These are phyloP conservation scores for Albatrellus ellisii DNA, from an alignment of 768 basidiomycete species.

Conservation along the genomic window DNA sequence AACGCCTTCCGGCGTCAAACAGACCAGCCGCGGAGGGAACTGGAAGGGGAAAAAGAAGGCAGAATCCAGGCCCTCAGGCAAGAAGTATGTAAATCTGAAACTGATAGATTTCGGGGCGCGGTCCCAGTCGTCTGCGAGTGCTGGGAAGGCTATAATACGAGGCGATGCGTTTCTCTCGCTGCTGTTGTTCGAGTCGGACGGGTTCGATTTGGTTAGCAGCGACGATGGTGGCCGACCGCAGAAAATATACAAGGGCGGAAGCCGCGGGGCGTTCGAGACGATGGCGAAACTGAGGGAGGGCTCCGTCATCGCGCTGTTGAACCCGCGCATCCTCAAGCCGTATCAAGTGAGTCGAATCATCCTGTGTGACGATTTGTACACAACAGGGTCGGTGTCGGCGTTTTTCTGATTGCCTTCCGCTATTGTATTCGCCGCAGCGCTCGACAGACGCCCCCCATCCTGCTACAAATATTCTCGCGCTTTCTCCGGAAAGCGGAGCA, in stretches of 20 bases:
- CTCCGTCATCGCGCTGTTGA: constrained; percentile 80
- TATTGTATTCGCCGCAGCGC: constrained; percentile 20
- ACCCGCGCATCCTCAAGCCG: constrained; percentile 78
- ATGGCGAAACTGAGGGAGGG: constrained; percentile 81
- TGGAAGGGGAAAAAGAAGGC: constrained; percentile 9
- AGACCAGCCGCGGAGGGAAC: too few relatives aligned
- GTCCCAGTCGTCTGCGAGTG: constrained; percentile 35
- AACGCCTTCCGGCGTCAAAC: background rate
- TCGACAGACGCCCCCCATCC: constrained; percentile 55
- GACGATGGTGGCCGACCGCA: constrained; percentile 38
- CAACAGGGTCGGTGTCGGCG: background rate
- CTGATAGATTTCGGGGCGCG: constrained; percentile 70
- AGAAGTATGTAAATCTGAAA: constrained; percentile 80
- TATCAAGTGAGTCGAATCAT: constrained; percentile 58
- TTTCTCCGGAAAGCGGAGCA: constrained; percentile 73
- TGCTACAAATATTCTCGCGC: constrained; percentile 66
- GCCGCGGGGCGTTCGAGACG: constrained; percentile 83
- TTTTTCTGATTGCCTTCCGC: background rate
- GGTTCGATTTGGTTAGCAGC: constrained; percentile 39
- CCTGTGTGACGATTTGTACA: too few relatives aligned
- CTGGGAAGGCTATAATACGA: constrained; percentile 42
- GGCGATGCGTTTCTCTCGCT: constrained; percentile 81
- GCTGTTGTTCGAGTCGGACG: constrained; percentile 81
- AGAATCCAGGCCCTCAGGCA: constrained; percentile 29
- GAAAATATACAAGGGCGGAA: constrained; percentile 78